A percentile compares a stretch with the other conserved stretches of the same genome.
These are phyloP conservation scores for Rhynchosporium secalis DNA, from an alignment of 2,329 filamentous ascomycete species.

Conservation along the genomic window DNA sequence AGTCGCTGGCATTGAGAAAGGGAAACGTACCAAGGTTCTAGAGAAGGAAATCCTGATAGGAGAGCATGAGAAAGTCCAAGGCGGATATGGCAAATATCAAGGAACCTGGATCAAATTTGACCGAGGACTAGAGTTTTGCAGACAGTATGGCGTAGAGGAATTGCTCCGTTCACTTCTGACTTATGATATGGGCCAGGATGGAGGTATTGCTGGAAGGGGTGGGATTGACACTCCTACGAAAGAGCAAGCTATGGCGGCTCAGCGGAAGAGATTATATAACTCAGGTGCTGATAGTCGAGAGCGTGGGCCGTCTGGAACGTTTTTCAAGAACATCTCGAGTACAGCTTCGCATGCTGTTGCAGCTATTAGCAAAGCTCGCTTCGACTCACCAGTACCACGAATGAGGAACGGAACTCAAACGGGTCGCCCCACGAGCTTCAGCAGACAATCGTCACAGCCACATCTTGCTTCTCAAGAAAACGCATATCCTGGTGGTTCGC, in stretches of 20 bases:
- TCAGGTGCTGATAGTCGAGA: conserved; percentile 66
- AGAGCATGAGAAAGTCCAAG: conserved; percentile 97
- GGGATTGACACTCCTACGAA: conserved; percentile 94
- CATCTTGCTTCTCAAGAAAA: conserved; percentile 60
- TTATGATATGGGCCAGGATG: conserved; percentile 78
- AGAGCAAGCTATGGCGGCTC: conserved; percentile 96
- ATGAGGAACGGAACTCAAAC: conserved; percentile 55
- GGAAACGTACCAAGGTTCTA: conserved; percentile 93
- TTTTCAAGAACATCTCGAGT: conserved; percentile 95
- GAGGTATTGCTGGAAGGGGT: conserved; percentile 68
- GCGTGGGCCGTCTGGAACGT: conserved; percentile 74
- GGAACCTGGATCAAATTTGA: conserved; percentile 98
- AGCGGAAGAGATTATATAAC: conserved; percentile 89
- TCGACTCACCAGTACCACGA: conserved; percentile 81
- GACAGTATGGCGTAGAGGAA: conserved; percentile 76
- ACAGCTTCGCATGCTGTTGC: conserved; percentile 92
- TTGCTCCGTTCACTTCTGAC: conserved; percentile 71
- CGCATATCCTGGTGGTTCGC: conserved; percentile 71
- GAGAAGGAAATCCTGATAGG: conserved; percentile 97
- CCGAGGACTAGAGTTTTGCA: conserved; percentile 87
- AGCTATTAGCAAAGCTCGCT: conserved; percentile 92
- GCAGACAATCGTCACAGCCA: conserved; percentile 71
- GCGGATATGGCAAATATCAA: conserved; percentile 98
- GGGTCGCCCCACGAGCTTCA: conserved; percentile 67
- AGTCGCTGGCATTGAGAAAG: conserved; percentile 95